Conservation (phyloP, 176 grass and related monocot genomes). For the Leersia perrieri region DNA sequence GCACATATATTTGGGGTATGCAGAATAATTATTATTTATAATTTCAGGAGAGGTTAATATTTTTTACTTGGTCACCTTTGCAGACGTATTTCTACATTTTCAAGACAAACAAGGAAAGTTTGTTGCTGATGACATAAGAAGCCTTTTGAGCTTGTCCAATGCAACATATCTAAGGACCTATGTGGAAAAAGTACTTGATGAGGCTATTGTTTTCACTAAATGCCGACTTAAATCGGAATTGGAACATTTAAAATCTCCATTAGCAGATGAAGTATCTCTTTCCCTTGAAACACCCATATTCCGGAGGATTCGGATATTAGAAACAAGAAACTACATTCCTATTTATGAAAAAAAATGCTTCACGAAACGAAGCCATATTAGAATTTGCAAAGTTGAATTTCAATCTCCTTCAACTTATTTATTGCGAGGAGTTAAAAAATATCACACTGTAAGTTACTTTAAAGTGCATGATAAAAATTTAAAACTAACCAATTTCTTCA, state of each 20-base stretch:
- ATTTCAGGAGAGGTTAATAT: background rate
- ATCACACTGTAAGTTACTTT: constrained; percentile 25
- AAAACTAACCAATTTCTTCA: background rate
- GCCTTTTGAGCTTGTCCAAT: constrained; percentile 29
- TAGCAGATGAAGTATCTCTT: background rate
- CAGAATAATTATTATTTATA: background rate
- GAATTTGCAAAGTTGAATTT: constrained; percentile 40
- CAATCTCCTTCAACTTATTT: constrained; percentile 39
- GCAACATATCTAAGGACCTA: constrained; percentile 7
- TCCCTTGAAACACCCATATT: constrained; percentile 25
- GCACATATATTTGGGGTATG: too few species aligned
- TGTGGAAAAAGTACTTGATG: constrained; percentile 22
- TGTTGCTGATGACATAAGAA: background rate
- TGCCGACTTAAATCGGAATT: background rate
- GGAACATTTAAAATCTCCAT: background rate
- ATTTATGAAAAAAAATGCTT: constrained; percentile 7
- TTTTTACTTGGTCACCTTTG: background rate
- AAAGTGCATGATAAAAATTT: too few species aligned
- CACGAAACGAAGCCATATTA: background rate
- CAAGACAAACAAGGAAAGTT: constrained; percentile 10
- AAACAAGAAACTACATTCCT: constrained; percentile 23
- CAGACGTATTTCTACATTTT: constrained; percentile 32
- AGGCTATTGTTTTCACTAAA: constrained; percentile 12
- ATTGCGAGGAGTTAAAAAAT: constrained; percentile 23
- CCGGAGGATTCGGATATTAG: constrained; percentile 18